These are phyloP conservation scores for Sporisorium sorghi DNA, from an alignment of 1,284 basidiomycete genomes.

Conservation along the genomic window DNA sequence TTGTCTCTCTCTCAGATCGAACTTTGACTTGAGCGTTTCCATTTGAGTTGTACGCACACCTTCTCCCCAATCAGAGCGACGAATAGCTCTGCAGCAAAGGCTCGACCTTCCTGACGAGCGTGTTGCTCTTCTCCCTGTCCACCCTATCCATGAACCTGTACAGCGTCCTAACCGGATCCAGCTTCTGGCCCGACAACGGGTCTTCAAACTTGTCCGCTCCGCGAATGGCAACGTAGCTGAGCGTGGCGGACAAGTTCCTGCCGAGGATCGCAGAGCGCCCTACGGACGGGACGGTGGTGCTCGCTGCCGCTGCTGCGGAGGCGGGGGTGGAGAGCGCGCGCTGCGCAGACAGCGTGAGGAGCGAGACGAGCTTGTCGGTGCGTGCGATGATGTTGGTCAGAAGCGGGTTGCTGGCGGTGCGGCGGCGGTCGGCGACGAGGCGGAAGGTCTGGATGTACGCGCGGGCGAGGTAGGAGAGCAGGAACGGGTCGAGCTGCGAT, in stretches of 20 bases:
- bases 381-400: conserved; percentile 14
- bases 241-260: not conserved
- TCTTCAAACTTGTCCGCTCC: conserved; percentile 10
- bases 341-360: conserved; percentile 19
- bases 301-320: too few species aligned
- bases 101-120: conserved; percentile 27
- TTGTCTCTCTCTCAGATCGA: too few species aligned
- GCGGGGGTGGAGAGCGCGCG: not conserved
- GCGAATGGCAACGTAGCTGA: conserved; percentile 27
- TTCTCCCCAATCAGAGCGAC: not conserved
- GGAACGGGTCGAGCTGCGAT: conserved; percentile 10
- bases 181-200: not conserved
- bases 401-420: conserved; percentile 17
- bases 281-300: not conserved
- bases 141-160: conserved; percentile 31
- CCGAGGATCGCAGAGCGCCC: not conserved
- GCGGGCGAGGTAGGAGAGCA: conserved; percentile 23
- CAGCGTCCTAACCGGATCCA: conserved; percentile 23
- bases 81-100: conserved; percentile 28
- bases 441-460: conserved; percentile 31
- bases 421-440: conserved; percentile 1
- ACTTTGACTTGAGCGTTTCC: not conserved
- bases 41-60: not conserved
- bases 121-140: conserved; percentile 2
- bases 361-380: conserved; percentile 21